Evolutionary conservation across 1,284 basidiomycete genomes (phyloP).

Genomic region (Tilletia horrida): DNA sequence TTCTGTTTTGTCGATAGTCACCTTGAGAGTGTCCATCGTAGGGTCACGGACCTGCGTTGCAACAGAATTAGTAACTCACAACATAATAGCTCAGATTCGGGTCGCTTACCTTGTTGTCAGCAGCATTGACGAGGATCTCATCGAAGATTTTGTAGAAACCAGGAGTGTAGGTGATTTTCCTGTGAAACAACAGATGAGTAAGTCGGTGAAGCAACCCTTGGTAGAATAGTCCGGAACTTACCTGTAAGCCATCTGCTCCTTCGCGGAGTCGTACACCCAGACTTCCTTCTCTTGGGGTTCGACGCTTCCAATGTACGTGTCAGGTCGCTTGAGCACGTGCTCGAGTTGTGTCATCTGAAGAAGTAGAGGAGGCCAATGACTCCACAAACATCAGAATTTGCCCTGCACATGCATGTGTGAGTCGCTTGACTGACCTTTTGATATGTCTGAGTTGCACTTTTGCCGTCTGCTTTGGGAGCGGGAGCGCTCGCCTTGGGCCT

Average conservation of each 20-base stretch:
- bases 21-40: slow-evolving; percentile 51
- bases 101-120: slow-evolving; percentile 80
- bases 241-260: slow-evolving; percentile 48
- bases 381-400: background rate
- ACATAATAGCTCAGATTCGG: background rate
- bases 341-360: slow-evolving; percentile 89
- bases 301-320: slow-evolving; percentile 80
- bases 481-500: slow-evolving; percentile 26
- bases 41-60: slow-evolving; percentile 44
- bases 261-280: slow-evolving; percentile 50
- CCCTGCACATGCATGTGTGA: slow-evolving; percentile 18
- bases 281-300: slow-evolving; percentile 51
- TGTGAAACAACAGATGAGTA: slow-evolving; percentile 30
- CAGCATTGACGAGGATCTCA: slow-evolving; percentile 98
- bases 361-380: slow-evolving; percentile 22
- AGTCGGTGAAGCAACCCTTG: background rate
- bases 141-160: slow-evolving; percentile 99
- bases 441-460: slow-evolving; percentile 87
- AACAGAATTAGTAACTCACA: background rate
- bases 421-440: slow-evolving; percentile 66
- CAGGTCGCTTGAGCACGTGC: slow-evolving; percentile 92
- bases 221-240: background rate
- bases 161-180: slow-evolving; percentile 85
- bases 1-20: slow-evolving; percentile 75
- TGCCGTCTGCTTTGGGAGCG: slow-evolving; percentile 61